A percentile compares a stretch with the other conserved stretches of the same genome.
Conservation (phyloP, 805 yeast genomes). For the Zygoascus tannicola region DNA sequence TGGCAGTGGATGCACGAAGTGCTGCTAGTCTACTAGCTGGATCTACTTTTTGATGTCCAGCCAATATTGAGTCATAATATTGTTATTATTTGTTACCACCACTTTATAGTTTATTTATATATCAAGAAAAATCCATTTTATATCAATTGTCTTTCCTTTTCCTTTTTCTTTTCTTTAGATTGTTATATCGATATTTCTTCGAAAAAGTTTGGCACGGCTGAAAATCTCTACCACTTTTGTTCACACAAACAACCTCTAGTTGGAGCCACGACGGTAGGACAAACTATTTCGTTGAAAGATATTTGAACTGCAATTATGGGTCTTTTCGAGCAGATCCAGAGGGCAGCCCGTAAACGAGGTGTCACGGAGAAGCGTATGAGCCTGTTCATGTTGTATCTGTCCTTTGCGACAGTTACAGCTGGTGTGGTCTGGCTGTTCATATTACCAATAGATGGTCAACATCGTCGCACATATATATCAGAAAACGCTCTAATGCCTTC, state of each 20-base stretch:
- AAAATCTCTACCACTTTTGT: no score
- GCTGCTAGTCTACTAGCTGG: slow-evolving; percentile 79
- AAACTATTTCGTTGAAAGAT: no score
- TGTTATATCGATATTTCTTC: no score
- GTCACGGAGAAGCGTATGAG: slow-evolving; percentile 18
- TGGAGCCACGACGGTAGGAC: no score
- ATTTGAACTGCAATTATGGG: slow-evolving; percentile 25
- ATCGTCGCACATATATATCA: slow-evolving; percentile 72
- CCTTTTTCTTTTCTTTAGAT: no score
- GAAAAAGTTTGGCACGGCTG: no score
- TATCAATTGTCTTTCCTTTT: no score
- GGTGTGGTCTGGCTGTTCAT: slow-evolving; percentile 50
- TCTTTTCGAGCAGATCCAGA: slow-evolving; percentile 26
- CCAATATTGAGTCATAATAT: neutral
- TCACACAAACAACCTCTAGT: no score
- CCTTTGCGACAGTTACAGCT: slow-evolving; percentile 20
- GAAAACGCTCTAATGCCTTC: slow-evolving; percentile 97
- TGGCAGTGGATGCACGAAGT: slow-evolving; percentile 61
- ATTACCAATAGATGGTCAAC: slow-evolving; percentile 76
- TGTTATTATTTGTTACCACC: neutral
- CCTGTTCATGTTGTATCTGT: slow-evolving; percentile 22
- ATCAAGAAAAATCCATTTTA: no score
- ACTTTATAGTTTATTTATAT: no score
- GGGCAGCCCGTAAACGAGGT: slow-evolving; percentile 23
- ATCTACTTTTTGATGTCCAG: slow-evolving; percentile 42